A percentile compares a stretch with the other conserved stretches of the same genome.
phyloP scores from a whole-genome alignment of 768 basidiomycete genomes.

The Amanita pseudoporphyria region DNA sequence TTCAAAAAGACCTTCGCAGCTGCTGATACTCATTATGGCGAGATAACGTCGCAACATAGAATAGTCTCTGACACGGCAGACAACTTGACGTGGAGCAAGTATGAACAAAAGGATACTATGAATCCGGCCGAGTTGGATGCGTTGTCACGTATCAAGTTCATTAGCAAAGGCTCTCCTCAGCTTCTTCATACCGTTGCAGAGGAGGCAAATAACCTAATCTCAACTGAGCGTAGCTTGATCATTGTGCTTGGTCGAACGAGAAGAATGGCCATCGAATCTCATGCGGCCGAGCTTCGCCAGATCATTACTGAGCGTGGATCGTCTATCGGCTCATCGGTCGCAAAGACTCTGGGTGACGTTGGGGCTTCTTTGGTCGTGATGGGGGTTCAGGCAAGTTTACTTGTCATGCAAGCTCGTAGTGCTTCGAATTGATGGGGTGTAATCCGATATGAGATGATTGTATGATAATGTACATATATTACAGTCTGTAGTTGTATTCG shows the following conservation, averaged over 20 bases:
- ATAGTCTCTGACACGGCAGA: slow-evolving; percentile 80
- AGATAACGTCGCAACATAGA: slow-evolving; percentile 50
- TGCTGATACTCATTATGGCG: slow-evolving; percentile 67
- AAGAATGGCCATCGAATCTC: slow-evolving; percentile 51
- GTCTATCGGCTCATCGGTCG: slow-evolving; percentile 42
- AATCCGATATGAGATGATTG: not conserved
- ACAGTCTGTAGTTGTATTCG: not conserved
- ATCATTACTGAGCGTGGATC: slow-evolving; percentile 32
- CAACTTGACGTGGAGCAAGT: slow-evolving; percentile 64
- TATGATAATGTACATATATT: not conserved
- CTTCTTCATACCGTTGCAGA: slow-evolving; percentile 53
- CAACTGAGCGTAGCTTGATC: slow-evolving; percentile 39
- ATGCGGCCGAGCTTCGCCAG: slow-evolving; percentile 46
- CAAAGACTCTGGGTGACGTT: slow-evolving; percentile 70
- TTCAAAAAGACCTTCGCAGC: slow-evolving; percentile 38
- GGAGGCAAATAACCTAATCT: slow-evolving; percentile 24
- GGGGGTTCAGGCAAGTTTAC: slow-evolving; percentile 37
- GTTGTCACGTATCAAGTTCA: slow-evolving; percentile 60
- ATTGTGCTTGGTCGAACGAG: slow-evolving; percentile 69
- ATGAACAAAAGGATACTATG: slow-evolving; percentile 26
- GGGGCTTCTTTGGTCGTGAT: slow-evolving; percentile 58
- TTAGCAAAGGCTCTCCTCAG: slow-evolving; percentile 31
- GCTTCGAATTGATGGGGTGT: not conserved
- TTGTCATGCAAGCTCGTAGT: slow-evolving; percentile 43
- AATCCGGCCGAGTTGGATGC: slow-evolving; percentile 25